phyloP scores from a whole-genome alignment of 352 stramenopile genomes.

The Globisporangium perplexum region DNA sequence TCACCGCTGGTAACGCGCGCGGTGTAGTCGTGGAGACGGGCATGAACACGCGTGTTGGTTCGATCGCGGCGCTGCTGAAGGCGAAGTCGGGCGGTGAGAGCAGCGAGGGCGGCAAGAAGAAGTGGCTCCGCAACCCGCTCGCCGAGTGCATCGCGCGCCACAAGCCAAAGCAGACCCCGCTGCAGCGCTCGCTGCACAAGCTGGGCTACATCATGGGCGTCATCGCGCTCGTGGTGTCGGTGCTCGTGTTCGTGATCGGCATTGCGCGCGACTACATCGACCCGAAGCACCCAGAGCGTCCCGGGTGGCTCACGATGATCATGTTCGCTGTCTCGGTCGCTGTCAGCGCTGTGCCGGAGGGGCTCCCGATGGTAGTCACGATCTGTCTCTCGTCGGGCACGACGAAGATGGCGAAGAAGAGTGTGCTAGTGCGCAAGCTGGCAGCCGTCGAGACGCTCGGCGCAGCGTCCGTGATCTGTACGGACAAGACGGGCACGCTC shows the following conservation, averaged over 20 bases:
- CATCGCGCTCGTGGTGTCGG: conserved; percentile 73
- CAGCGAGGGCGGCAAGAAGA: conserved; percentile 23
- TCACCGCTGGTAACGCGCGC: conserved; percentile 70
- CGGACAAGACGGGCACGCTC: conserved; percentile 94
- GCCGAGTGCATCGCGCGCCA: conserved; percentile 50
- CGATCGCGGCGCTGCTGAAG: conserved; percentile 60
- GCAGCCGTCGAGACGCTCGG: conserved; percentile 81
- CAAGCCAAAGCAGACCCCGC: conserved; percentile 77
- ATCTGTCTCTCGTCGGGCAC: conserved; percentile 73
- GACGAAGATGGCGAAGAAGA: conserved; percentile 66
- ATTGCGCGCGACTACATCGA: conserved; percentile 52
- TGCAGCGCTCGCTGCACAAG: conserved; percentile 92
- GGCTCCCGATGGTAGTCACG: conserved; percentile 77
- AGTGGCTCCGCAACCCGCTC: conserved; percentile 37
- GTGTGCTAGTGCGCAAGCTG: conserved; percentile 85
- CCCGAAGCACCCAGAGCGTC: conserved; percentile 61
- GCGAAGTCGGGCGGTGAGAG: conserved; percentile 18
- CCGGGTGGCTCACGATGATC: conserved; percentile 90
- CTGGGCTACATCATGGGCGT: conserved; percentile 90
- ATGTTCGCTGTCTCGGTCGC: conserved; percentile 91
- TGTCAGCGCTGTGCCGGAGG: conserved; percentile 74
- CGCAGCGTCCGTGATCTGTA: conserved; percentile 90
- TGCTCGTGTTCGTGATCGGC: conserved; percentile 90
- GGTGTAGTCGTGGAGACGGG: conserved; percentile 69
- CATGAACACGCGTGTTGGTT: conserved; percentile 67